Evolutionary conservation across 495 filamentous ascomycete genomes (phyloP).

Genomic region (Lasiosphaeria ovina): DNA sequence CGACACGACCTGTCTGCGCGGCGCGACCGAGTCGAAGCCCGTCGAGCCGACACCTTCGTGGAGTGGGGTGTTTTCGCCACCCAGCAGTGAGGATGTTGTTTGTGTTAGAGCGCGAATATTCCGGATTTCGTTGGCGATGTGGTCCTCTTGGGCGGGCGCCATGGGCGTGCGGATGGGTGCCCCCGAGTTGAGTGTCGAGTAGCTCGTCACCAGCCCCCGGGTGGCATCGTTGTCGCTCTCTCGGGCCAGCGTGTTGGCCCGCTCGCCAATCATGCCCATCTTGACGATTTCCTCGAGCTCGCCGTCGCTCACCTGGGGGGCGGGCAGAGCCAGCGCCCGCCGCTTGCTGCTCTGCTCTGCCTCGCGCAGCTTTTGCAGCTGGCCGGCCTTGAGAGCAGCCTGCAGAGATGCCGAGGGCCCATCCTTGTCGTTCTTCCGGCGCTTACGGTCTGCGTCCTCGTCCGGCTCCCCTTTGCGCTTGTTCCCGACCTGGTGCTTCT

Average conservation of each 20-base stretch:
- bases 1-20: constrained; percentile 72
- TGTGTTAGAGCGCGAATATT: constrained; percentile 92
- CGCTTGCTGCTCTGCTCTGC: constrained; percentile 96
- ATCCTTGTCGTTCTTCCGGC: constrained; percentile 81
- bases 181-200: constrained; percentile 72
- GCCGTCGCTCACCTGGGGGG: constrained; percentile 85
- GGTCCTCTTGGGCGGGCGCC: constrained; percentile 88
- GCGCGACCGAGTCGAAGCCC: constrained; percentile 82
- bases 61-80: constrained; percentile 89
- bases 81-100: constrained; percentile 91
- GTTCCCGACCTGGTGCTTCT: constrained; percentile 92
- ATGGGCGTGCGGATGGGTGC: constrained; percentile 90
- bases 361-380: constrained; percentile 93
- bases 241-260: constrained; percentile 71
- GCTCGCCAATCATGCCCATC: constrained; percentile 93
- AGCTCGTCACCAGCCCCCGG: constrained; percentile 80
- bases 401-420: constrained; percentile 71
- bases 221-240: constrained; percentile 84
- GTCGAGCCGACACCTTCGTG: constrained; percentile 79
- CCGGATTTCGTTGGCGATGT: constrained; percentile 91
- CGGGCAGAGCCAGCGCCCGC: constrained; percentile 71
- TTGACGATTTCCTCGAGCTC: constrained; percentile 98
- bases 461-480: constrained; percentile 92
- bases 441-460: constrained; percentile 77
- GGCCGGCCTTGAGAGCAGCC: constrained; percentile 89